Evolutionary conservation across 495 filamentous ascomycete genomes (phyloP).

Genomic region (Sphaerosporella brunnea): DNA sequence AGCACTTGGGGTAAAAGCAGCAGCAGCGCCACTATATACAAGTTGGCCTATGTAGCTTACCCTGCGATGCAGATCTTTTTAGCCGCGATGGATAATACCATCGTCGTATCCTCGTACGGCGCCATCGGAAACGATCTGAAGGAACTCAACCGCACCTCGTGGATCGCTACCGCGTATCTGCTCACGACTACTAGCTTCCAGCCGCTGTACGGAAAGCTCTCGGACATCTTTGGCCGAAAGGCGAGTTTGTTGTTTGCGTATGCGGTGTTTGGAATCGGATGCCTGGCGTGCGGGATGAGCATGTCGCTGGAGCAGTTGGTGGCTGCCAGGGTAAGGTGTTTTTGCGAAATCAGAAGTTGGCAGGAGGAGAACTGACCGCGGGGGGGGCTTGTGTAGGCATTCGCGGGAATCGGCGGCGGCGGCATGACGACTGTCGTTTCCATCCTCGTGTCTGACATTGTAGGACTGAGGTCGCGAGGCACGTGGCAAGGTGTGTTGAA

Average conservation of each 20-base stretch:
- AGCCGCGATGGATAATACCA: conserved; percentile 61
- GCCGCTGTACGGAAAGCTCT: conserved; percentile 58
- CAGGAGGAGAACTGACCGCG: too few relatives aligned
- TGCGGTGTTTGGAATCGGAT: conserved; percentile 54
- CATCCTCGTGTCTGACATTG: conserved; percentile 62
- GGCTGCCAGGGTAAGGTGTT: conserved; percentile 31
- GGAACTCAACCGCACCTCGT: conserved; percentile 60
- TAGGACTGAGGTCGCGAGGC: conserved; percentile 58
- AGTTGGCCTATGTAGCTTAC: conserved; percentile 14
- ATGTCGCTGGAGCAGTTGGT: conserved; percentile 53
- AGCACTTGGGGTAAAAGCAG: conserved; percentile 37
- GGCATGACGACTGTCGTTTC: conserved; percentile 69
- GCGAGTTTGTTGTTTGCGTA: conserved; percentile 55
- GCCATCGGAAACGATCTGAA: conserved; percentile 65
- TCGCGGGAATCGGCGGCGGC: conserved; percentile 63
- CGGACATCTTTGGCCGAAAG: conserved; percentile 75
- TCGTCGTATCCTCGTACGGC: conserved; percentile 63
- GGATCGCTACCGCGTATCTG: conserved; percentile 73
- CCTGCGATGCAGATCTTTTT: conserved; percentile 41
- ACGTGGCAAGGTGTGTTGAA: conserved; percentile 73
- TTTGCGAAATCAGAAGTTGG: too few relatives aligned
- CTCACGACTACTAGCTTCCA: conserved; percentile 65
- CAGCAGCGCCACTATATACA: too few relatives aligned
- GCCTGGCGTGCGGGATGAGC: conserved; percentile 53
- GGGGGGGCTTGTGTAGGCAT: conserved; percentile 22